Percentiles rank a stretch among this genome's conserved stretches.
phyloP scores from a whole-genome alignment of 208 protist genomes.

The Leishmania mexicana region DNA sequence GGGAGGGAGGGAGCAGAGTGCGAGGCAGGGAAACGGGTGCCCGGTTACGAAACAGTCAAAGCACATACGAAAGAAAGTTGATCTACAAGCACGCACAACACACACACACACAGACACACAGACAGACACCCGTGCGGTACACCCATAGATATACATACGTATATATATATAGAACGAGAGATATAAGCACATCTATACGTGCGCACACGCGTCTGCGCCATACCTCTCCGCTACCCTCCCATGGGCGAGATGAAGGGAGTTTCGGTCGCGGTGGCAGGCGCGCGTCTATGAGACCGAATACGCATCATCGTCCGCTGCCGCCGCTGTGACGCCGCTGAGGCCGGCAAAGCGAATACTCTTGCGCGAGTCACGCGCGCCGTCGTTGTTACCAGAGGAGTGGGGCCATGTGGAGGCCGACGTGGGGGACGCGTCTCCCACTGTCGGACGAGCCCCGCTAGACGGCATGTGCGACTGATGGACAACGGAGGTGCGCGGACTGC shows the following conservation, averaged over 20 bases:
- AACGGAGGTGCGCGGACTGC: not conserved
- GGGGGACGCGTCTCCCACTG: not conserved
- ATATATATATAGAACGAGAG: no score
- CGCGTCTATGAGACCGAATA: not conserved
- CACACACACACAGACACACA: not conserved
- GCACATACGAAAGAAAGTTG: no score
- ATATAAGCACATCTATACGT: not conserved
- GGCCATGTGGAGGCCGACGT: not conserved
- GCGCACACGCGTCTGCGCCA: not conserved
- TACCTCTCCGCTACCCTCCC: not conserved
- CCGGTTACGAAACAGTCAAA: not conserved
- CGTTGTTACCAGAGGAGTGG: not conserved
- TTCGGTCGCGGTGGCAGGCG: not conserved
- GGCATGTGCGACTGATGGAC: slow-evolving; percentile 13
- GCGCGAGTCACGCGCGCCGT: not conserved
- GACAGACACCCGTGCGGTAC: no score
- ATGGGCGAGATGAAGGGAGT: not conserved
- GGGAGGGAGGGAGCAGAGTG: not conserved
- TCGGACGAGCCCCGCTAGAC: slow-evolving; percentile 21
- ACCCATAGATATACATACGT: no score
- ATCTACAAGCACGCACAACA: not conserved
- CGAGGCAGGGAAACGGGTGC: no score
- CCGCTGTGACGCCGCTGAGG: not conserved
- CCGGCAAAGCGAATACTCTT: slow-evolving; percentile 5
- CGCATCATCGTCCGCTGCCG: not conserved